These are phyloP conservation scores for Ogataea hybrid DNA, from an alignment of 1,139 yeast species.

Conservation along the genomic window DNA sequence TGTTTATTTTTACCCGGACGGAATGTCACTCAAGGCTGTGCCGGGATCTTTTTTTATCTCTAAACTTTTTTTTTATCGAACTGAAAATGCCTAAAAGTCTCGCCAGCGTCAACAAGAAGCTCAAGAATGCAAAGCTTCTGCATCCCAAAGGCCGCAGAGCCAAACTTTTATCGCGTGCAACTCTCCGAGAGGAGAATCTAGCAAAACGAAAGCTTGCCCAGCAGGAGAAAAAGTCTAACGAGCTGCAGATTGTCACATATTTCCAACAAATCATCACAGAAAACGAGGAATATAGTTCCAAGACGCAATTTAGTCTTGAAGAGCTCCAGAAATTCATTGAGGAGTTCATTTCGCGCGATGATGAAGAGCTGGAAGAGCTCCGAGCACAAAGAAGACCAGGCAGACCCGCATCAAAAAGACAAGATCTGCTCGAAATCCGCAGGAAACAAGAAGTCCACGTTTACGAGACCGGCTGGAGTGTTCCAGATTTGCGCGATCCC, in stretches of 20 bases:
- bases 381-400: constrained; percentile 71
- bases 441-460: constrained; percentile 59
- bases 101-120: constrained; percentile 64
- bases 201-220: constrained; percentile 54
- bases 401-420: constrained; percentile 77
- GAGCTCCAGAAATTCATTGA: constrained; percentile 63
- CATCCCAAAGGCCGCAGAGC: constrained; percentile 91
- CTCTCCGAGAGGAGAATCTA: constrained; percentile 73
- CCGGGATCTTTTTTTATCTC: constrained; percentile 3
- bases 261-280: constrained; percentile 61
- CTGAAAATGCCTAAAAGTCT: constrained; percentile 74
- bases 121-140: constrained; percentile 55
- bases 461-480: constrained; percentile 66
- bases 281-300: constrained; percentile 32
- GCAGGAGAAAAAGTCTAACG: constrained; percentile 57
- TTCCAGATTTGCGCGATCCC: constrained; percentile 69
- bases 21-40: constrained; percentile 8
- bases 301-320: constrained; percentile 42
- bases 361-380: constrained; percentile 64
- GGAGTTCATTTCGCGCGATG: constrained; percentile 65
- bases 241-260: constrained; percentile 54
- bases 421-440: constrained; percentile 61
- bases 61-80: background rate
- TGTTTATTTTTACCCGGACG: constrained; percentile 4
- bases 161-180: constrained; percentile 81